These are phyloP conservation scores for Trichoderma gracile DNA, from an alignment of 2,329 filamentous ascomycete genomes.

Conservation along the genomic window DNA sequence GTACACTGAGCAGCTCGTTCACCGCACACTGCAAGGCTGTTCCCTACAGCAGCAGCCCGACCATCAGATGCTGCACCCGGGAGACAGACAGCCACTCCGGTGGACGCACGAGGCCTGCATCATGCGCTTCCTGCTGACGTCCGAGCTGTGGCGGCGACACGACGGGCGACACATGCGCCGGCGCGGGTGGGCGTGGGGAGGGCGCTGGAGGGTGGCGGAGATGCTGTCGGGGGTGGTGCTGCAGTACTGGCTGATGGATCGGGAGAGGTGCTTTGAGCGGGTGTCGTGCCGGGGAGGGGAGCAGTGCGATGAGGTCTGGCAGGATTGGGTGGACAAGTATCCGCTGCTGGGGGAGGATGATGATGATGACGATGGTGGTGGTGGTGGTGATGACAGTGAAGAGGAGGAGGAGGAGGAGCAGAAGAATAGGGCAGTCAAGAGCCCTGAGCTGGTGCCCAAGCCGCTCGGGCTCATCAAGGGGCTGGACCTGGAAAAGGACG, in stretches of 20 bases:
- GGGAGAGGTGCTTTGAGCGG: conserved; percentile 27
- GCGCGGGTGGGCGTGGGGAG: conserved; percentile 32
- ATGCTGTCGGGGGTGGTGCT: conserved; percentile 30
- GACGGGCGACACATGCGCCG: conserved; percentile 27
- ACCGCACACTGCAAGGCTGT: background rate
- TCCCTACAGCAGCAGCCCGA: background rate
- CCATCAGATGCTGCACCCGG: background rate
- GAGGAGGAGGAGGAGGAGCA: background rate
- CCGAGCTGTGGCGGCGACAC: conserved; percentile 33
- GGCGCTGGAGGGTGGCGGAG: conserved; percentile 26
- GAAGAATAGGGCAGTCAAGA: background rate
- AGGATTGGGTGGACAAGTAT: conserved; percentile 35
- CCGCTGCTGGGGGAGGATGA: conserved; percentile 24
- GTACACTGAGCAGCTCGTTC: background rate
- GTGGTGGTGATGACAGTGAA: conserved; percentile 1
- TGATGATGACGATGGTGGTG: background rate
- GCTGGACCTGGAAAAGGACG: conserved; percentile 28
- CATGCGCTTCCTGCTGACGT: conserved; percentile 33
- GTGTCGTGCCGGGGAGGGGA: conserved; percentile 12
- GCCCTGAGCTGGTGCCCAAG: conserved; percentile 28
- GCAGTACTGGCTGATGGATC: conserved; percentile 31
- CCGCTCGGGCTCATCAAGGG: conserved; percentile 28
- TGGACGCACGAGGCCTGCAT: conserved; percentile 20
- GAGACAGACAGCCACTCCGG: background rate
- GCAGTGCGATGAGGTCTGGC: conserved; percentile 35